phyloP scores from a whole-genome alignment of 2,329 filamentous ascomycete genomes.

The Rhynchosporium agropyri region DNA sequence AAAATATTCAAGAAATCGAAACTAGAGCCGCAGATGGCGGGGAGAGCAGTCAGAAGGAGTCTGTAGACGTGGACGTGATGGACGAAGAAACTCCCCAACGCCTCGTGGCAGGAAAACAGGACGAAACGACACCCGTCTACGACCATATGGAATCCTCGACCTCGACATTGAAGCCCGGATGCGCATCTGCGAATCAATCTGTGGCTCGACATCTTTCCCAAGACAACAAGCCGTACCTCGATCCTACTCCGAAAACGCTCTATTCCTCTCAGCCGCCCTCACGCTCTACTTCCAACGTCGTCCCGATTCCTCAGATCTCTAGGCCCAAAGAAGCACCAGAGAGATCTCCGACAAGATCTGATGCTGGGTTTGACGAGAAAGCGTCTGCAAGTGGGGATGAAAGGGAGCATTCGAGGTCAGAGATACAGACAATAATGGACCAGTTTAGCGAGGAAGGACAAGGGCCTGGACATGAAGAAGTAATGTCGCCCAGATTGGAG shows the following conservation, averaged over 20 bases:
- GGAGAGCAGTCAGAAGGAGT: background rate
- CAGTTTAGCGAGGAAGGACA: conserved; percentile 81
- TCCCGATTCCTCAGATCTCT: conserved; percentile 40
- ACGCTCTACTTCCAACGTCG: conserved; percentile 42
- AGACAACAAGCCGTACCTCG: conserved; percentile 48
- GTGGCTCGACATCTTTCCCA: conserved; percentile 27
- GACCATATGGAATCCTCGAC: conserved; percentile 43
- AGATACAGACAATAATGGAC: conserved; percentile 97
- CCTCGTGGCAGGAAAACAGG: conserved; percentile 1
- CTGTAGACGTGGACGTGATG: background rate
- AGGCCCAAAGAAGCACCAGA: conserved; percentile 45
- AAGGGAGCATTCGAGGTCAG: conserved; percentile 71
- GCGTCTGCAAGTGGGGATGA: conserved; percentile 62
- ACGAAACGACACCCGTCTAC: conserved; percentile 10
- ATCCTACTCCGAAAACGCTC: conserved; percentile 51
- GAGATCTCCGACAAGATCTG: conserved; percentile 57
- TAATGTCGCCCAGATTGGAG: conserved; percentile 89
- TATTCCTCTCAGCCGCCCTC: conserved; percentile 46
- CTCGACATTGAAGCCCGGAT: conserved; percentile 41
- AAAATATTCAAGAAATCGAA: background rate
- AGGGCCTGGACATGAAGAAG: conserved; percentile 74
- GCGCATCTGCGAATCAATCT: conserved; percentile 17
- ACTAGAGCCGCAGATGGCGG: background rate
- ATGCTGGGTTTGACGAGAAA: conserved; percentile 60
- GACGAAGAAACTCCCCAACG: background rate